phyloP scores from a whole-genome alignment of 768 basidiomycete species.

The Tremella fuciformis region DNA sequence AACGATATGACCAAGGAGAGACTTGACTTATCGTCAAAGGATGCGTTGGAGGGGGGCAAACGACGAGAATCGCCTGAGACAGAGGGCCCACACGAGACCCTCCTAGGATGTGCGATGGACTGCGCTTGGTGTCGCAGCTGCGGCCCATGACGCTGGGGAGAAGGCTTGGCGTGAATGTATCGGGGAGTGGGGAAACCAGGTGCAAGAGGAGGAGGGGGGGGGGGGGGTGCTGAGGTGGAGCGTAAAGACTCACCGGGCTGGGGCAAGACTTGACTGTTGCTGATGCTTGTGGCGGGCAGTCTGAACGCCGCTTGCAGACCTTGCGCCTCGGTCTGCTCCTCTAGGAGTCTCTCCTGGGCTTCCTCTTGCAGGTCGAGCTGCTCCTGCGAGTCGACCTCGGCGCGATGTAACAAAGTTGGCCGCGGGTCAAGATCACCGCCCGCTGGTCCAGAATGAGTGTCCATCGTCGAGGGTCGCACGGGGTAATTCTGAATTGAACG shows the following conservation, averaged over 20 bases:
- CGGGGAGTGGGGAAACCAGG: neutral
- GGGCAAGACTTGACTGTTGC: neutral
- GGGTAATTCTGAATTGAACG: neutral
- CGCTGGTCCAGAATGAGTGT: slow-evolving; percentile 30
- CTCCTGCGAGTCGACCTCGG: slow-evolving; percentile 39
- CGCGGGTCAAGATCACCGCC: slow-evolving; percentile 30
- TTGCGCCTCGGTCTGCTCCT: slow-evolving; percentile 6
- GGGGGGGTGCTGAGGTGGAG: no score
- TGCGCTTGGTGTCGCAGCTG: no score
- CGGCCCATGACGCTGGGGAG: no score
- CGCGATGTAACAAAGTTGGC: slow-evolving; percentile 22
- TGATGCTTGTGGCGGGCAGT: neutral
- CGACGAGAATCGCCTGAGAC: no score
- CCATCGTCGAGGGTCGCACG: slow-evolving; percentile 21
- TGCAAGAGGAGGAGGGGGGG: no score
- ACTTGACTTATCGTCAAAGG: no score
- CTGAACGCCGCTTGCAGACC: slow-evolving; percentile 4
- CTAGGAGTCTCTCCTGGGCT: slow-evolving; percentile 28
- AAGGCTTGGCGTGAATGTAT: no score
- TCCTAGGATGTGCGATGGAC: no score
- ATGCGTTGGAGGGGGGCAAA: no score
- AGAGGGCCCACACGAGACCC: no score
- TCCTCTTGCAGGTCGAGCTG: slow-evolving; percentile 43
- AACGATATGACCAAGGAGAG: neutral
- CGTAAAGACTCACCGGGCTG: slow-evolving; percentile 5